Percentiles rank a stretch among this genome's conserved stretches.
Conservation (phyloP, 768 basidiomycete species). For the Trametes villosa region DNA sequence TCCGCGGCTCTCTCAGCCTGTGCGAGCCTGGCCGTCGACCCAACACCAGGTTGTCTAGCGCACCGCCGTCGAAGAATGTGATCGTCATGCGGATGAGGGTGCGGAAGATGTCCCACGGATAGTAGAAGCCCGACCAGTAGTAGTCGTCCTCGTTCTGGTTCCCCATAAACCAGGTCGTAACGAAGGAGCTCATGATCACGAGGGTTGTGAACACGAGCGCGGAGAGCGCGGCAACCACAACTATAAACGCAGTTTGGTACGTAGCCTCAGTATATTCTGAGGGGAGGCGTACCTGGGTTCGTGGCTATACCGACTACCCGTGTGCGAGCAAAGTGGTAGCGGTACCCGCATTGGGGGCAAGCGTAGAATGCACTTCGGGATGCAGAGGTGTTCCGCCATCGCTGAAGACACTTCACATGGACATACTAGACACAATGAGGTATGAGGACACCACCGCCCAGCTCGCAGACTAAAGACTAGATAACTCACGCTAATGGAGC, state of each 20-base stretch:
- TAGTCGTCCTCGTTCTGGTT: conserved; percentile 53
- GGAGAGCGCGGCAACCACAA: conserved; percentile 65
- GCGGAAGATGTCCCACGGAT: conserved; percentile 61
- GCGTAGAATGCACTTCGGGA: conserved; percentile 74
- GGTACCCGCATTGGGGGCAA: conserved; percentile 81
- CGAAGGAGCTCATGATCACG: conserved; percentile 69
- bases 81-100: conserved; percentile 67
- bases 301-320: conserved; percentile 71
- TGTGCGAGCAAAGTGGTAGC: conserved; percentile 77
- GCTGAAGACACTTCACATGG: conserved; percentile 77
- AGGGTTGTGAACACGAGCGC: conserved; percentile 64
- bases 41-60: conserved; percentile 40
- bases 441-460: too few relatives aligned
- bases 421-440: conserved; percentile 56
- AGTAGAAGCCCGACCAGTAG: conserved; percentile 36
- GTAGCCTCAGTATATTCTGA: background rate
- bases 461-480: background rate
- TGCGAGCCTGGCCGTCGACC: conserved; percentile 12
- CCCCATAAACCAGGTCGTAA: conserved; percentile 70
- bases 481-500: conserved; percentile 67
- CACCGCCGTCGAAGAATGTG: conserved; percentile 58
- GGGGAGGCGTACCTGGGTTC: conserved; percentile 62
- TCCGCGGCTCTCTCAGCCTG: conserved; percentile 24
- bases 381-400: conserved; percentile 68
- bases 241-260: conserved; percentile 40